Percentiles rank a stretch among this genome's conserved stretches.
These are phyloP conservation scores for Fusarium chlamydosporum DNA, from an alignment of 2,329 filamentous ascomycete species.

Conservation along the genomic window DNA sequence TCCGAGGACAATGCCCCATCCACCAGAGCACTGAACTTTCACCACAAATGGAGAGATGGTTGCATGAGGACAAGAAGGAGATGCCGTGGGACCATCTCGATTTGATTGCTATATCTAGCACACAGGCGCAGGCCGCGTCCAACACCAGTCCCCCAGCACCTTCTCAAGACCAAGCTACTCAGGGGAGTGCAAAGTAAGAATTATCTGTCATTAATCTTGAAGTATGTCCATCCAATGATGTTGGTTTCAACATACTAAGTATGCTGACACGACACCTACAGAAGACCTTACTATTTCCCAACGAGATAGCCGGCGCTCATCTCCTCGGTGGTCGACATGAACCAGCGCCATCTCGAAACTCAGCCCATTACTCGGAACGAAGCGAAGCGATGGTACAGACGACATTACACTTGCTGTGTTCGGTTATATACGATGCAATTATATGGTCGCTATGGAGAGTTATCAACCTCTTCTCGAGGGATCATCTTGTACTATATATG, in stretches of 20 bases:
- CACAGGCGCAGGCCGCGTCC: accelerated
- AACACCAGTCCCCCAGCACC: not conserved
- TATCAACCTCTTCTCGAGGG: no score
- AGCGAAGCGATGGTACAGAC: not conserved
- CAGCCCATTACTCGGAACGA: not conserved
- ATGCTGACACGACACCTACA: not conserved
- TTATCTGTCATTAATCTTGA: accelerated
- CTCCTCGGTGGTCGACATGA: not conserved
- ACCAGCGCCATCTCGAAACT: not conserved
- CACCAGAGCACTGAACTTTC: not conserved
- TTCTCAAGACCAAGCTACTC: not conserved
- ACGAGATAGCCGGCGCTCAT: not conserved
- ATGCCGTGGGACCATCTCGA: conserved; percentile 19
- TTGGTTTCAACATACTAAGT: accelerated
- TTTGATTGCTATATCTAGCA: not conserved
- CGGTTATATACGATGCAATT: not conserved
- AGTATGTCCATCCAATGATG: accelerated
- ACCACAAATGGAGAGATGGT: not conserved
- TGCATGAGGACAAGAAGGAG: conserved; percentile 7
- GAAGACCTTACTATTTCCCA: accelerated
- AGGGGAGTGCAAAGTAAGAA: conserved; percentile 10
- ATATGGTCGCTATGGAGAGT: not conserved
- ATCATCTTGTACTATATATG: not conserved
- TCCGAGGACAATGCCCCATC: accelerated
- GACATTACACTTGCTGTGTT: not conserved